Percentiles rank a stretch among this genome's conserved stretches.
phyloP scores from a whole-genome alignment of 768 basidiomycete species.

The Leucocoprinus sp. region DNA sequence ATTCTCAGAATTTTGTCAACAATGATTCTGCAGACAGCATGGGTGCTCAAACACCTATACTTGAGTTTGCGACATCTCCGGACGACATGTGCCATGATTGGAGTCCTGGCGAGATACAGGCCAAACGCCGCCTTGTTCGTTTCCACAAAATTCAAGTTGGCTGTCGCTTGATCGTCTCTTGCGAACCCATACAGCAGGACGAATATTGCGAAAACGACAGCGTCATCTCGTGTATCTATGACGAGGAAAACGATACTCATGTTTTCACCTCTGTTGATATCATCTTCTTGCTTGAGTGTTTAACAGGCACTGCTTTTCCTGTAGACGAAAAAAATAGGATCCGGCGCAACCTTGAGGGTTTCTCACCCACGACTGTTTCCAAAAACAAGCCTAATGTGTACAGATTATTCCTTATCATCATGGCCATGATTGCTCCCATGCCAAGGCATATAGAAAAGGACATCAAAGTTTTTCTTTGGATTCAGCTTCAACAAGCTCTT shows the following conservation, averaged over 20 bases:
- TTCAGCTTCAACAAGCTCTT: constrained; percentile 56
- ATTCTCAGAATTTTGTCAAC: constrained; percentile 26
- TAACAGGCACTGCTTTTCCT: constrained; percentile 70
- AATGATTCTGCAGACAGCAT: constrained; percentile 31
- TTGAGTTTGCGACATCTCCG: constrained; percentile 54
- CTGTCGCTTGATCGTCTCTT: constrained; percentile 67
- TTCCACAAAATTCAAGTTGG: constrained; percentile 78
- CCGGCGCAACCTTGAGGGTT: constrained; percentile 87
- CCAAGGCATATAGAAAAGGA: constrained; percentile 98
- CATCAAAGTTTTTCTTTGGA: constrained; percentile 82
- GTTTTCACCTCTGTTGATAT: constrained; percentile 95
- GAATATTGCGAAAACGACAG: constrained; percentile 68
- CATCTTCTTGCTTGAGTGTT: constrained; percentile 81
- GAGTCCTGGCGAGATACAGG: constrained; percentile 55
- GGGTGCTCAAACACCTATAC: constrained; percentile 44
- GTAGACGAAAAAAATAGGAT: constrained; percentile 98
- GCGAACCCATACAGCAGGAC: constrained; percentile 64
- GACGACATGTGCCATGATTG: constrained; percentile 48
- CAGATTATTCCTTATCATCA: constrained; percentile 90
- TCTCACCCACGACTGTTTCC: constrained; percentile 83
- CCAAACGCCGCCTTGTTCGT: constrained; percentile 78
- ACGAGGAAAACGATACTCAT: constrained; percentile 65
- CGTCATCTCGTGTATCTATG: constrained; percentile 93
- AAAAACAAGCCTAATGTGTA: constrained; percentile 77
- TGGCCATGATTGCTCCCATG: constrained; percentile 92